These are phyloP conservation scores for Mycosphaerella arachidis DNA, from an alignment of 2,329 filamentous ascomycete species.

Conservation along the genomic window DNA sequence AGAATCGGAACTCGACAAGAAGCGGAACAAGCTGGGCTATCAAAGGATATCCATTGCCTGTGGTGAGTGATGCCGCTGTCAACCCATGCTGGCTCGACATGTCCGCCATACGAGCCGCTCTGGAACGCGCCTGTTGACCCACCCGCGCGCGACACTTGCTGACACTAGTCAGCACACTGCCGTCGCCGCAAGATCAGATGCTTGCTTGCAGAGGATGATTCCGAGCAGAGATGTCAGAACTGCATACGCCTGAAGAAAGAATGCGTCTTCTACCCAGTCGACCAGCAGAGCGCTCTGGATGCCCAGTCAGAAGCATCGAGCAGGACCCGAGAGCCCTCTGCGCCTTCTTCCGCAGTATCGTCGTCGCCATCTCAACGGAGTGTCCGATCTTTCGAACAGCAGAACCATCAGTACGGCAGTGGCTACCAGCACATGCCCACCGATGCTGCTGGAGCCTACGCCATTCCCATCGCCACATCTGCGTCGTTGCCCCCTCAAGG, in stretches of 20 bases:
- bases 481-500: constrained; percentile 3
- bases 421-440: background rate
- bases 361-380: constrained; percentile 21
- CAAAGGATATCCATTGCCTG: constrained; percentile 93
- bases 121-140: constrained; percentile 15
- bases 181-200: constrained; percentile 91
- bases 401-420: background rate
- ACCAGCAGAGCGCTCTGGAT: constrained; percentile 40
- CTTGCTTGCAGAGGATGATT: constrained; percentile 67
- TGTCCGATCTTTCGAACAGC: constrained; percentile 13
- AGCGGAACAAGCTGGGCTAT: constrained; percentile 78
- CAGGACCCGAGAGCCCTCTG: constrained; percentile 19
- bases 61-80: constrained; percentile 59
- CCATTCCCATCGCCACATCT: constrained; percentile 6
- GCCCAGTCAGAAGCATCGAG: constrained; percentile 22
- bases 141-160: constrained; percentile 17
- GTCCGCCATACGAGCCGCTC: constrained; percentile 8
- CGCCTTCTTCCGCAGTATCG: constrained; percentile 26
- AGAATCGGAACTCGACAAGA: constrained; percentile 55
- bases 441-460: background rate
- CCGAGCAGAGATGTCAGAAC: constrained; percentile 76
- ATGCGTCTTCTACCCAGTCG: constrained; percentile 86
- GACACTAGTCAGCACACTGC: constrained; percentile 66
- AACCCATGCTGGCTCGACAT: constrained; percentile 6
- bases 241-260: constrained; percentile 93